These are phyloP conservation scores for Castanea mollissima DNA, from an alignment of 306 rosid species.

Conservation along the genomic window DNA sequence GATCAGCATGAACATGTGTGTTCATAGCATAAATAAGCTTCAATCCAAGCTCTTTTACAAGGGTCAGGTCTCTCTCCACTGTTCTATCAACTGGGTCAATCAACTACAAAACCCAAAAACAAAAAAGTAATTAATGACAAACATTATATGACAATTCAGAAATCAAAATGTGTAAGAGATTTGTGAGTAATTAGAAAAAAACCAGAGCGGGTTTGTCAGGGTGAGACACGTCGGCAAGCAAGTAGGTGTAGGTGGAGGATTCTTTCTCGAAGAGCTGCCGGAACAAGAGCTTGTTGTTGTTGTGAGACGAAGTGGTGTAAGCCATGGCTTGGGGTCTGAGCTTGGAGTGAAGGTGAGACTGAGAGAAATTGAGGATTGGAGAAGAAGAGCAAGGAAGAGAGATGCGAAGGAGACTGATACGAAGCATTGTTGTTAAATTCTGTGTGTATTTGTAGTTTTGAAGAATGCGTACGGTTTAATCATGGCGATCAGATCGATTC, in stretches of 20 bases:
- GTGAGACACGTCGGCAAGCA: conserved; percentile 78
- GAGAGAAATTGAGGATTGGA: background rate
- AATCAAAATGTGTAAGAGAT: too few species aligned
- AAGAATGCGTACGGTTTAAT: background rate
- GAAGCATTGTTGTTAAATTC: background rate
- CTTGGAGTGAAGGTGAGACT: background rate
- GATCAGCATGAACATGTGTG: conserved; percentile 99
- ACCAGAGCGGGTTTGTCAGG: conserved; percentile 81
- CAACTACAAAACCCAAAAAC: conserved; percentile 42
- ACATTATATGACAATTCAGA: background rate
- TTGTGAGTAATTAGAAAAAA: conserved; percentile 4
- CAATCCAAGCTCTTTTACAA: conserved; percentile 68
- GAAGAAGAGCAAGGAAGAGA: background rate
- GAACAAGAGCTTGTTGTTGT: conserved; percentile 54
- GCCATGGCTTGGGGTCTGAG: conserved; percentile 8
- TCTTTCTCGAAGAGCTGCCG: conserved; percentile 98
- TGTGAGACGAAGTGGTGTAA: conserved; percentile 25
- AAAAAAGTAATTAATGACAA: conserved; percentile 12
- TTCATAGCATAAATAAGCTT: conserved; percentile 78
- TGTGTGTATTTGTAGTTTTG: background rate
- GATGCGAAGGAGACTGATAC: conserved; percentile 6
- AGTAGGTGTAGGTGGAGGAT: conserved; percentile 85
- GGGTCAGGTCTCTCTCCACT: conserved; percentile 82
- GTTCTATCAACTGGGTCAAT: conserved; percentile 95
- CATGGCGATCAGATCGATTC: background rate